Evolutionary conservation across 2,329 filamentous ascomycete species (phyloP).

Genomic region (Hypoxylon sp.): DNA sequence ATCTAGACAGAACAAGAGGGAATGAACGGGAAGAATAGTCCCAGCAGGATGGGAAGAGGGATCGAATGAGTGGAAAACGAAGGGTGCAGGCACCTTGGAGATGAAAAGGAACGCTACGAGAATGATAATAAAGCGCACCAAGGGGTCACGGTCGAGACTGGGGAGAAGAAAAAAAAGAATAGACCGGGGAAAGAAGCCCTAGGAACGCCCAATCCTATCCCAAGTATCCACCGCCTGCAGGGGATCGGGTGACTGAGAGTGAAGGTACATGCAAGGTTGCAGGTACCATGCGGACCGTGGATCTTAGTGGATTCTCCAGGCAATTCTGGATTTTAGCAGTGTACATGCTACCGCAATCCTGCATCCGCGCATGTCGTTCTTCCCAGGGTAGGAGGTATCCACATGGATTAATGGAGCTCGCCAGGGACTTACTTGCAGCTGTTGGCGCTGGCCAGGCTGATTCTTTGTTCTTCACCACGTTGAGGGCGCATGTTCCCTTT

Average conservation of each 20-base stretch:
- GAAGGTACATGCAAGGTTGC: slow-evolving; percentile 24
- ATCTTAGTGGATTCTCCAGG: background rate
- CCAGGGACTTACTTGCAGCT: slow-evolving; percentile 22
- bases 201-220: slow-evolving; percentile 27
- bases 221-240: slow-evolving; percentile 33
- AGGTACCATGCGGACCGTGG: slow-evolving; percentile 29
- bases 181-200: slow-evolving; percentile 38
- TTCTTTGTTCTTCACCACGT: slow-evolving; percentile 26
- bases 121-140: slow-evolving; percentile 43
- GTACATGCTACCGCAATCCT: slow-evolving; percentile 28
- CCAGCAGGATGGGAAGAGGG: slow-evolving; percentile 43
- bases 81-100: slow-evolving; percentile 40
- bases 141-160: slow-evolving; percentile 21
- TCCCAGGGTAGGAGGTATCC: slow-evolving; percentile 19
- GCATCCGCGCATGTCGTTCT: slow-evolving; percentile 14
- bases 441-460: slow-evolving; percentile 12
- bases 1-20: slow-evolving; percentile 42
- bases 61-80: slow-evolving; percentile 43
- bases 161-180: slow-evolving; percentile 25
- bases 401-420: slow-evolving; percentile 25
- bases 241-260: slow-evolving; percentile 25
- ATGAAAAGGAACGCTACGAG: slow-evolving; percentile 43
- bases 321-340: background rate
- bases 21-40: slow-evolving; percentile 49
- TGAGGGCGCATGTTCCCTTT: slow-evolving; percentile 20